These are phyloP conservation scores for Flaveria trinervia DNA, from an alignment of 129 eudicot genomes.

Conservation along the genomic window DNA sequence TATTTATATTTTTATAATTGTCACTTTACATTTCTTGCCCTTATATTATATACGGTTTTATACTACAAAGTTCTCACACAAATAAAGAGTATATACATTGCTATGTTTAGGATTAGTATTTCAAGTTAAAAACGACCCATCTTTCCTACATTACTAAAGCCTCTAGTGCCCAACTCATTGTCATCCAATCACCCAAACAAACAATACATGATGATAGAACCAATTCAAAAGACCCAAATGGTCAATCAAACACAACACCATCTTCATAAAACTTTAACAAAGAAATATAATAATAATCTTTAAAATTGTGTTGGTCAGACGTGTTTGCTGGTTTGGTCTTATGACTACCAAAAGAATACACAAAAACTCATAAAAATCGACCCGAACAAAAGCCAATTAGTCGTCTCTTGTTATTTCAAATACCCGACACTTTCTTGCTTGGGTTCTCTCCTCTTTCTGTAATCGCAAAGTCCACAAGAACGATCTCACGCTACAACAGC, in stretches of 20 bases:
- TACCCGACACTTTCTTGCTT: slow-evolving; percentile 12
- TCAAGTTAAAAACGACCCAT: no score
- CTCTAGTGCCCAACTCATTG: no score
- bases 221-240: background rate
- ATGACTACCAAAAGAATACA: background rate
- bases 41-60: no score
- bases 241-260: background rate
- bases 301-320: background rate
- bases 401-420: background rate
- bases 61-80: no score
- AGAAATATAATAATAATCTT: background rate
- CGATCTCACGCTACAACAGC: slow-evolving; percentile 23
- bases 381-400: background rate
- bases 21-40: no score
- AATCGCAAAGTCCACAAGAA: slow-evolving; percentile 23
- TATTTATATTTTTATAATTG: no score
- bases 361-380: background rate
- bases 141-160: no score
- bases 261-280: background rate
- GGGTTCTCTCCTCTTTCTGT: slow-evolving; percentile 14
- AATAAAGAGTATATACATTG: no score
- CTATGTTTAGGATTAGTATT: no score
- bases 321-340: slow-evolving; percentile 8
- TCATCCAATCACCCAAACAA: no score
- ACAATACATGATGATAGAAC: no score